Base-by-base conservation (phyloP, 1,139 yeast genomes). In the Candida dubliniensis region DNA sequence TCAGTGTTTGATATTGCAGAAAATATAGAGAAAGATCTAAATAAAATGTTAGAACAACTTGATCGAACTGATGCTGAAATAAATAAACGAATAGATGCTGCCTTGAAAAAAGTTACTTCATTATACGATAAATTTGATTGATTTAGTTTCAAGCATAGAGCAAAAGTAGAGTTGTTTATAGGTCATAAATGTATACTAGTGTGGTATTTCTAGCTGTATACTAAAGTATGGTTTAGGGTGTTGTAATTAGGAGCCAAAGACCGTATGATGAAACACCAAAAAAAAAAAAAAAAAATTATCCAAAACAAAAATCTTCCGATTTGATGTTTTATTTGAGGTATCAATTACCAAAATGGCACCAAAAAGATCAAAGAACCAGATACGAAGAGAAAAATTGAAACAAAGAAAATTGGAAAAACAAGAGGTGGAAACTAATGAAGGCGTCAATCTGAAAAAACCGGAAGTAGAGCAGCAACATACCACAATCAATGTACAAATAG, bases 301-400 rank as follows among this genome's bases (percentile, higher is more conserved):
- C 11, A 36, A 8, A 9, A 15, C 23, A 34, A 32, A 32, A 8
- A 4, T 11, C 34, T 8, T 32, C 23, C 14, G 14, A 13, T 8
- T 8, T 30, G 8, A 8, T 12, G 14, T 32, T 32, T 5, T 14
- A 18, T 32, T n/a, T 23, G 18, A 25, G 10, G 9, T 8, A 25
- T 4, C 8, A 23, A 10, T 18, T 9, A 3, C 31, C 35, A 36
- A 15, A 13, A 62, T 62, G 67, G 59, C 55, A 15, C 50, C 46
- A 12, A 63, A 66, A 45, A 67, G 81, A 51, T 65, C 80, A 4
- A 81, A 81, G 66, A 81, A 81, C 54, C 90, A 84, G 64, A 63
- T 82, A 40, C 71, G 91, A 46, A 68, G 90, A 44, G 87, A 81
- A 55, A 71, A 71, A 55, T 78, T 75, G 9, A 83, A 82, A 61